These are phyloP conservation scores for Amniculicola lignicola DNA, from an alignment of 495 filamentous ascomycete species.

Conservation along the genomic window DNA sequence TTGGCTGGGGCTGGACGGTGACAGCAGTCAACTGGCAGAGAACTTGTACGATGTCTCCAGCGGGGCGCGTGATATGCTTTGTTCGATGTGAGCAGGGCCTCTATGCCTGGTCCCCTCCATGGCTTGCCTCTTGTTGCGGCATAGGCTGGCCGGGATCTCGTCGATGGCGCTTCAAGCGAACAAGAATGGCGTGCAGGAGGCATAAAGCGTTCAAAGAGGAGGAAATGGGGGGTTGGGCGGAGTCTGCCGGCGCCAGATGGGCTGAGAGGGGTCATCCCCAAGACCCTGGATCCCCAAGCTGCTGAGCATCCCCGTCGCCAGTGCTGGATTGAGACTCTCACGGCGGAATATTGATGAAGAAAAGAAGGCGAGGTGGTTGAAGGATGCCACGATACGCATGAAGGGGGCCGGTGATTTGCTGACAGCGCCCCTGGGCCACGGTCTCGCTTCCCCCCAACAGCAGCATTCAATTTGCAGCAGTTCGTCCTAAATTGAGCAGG, in stretches of 20 bases:
- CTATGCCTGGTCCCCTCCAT: constrained; percentile 5
- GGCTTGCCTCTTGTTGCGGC: constrained; percentile 19
- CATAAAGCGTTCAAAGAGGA: constrained; percentile 31
- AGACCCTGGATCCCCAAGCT: constrained; percentile 8
- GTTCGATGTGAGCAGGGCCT: constrained; percentile 11
- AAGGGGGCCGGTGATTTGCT: constrained; percentile 30
- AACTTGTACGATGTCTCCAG: constrained; percentile 13
- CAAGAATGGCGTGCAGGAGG: constrained; percentile 33
- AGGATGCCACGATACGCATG: constrained; percentile 25
- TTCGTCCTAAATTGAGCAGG: constrained; percentile 33
- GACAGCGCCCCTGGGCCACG: constrained; percentile 15
- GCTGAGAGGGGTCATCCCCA: constrained; percentile 1
- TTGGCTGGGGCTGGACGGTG: constrained; percentile 7
- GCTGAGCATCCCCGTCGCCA: constrained; percentile 11
- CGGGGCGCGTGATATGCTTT: constrained; percentile 29
- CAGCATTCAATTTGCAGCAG: constrained; percentile 32
- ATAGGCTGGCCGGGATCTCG: constrained; percentile 24
- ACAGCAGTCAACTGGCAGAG: constrained; percentile 9
- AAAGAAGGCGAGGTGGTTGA: constrained; percentile 12
- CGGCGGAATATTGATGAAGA: constrained; percentile 31
- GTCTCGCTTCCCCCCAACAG: constrained; percentile 28
- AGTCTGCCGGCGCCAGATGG: constrained; percentile 22
- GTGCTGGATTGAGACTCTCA: constrained; percentile 12
- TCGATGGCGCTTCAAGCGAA: constrained; percentile 33
- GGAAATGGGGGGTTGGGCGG: constrained; percentile 10